Evolutionary conservation across 2,329 filamentous ascomycete species (phyloP).

Genomic region (Colletotrichum higginsianum): DNA sequence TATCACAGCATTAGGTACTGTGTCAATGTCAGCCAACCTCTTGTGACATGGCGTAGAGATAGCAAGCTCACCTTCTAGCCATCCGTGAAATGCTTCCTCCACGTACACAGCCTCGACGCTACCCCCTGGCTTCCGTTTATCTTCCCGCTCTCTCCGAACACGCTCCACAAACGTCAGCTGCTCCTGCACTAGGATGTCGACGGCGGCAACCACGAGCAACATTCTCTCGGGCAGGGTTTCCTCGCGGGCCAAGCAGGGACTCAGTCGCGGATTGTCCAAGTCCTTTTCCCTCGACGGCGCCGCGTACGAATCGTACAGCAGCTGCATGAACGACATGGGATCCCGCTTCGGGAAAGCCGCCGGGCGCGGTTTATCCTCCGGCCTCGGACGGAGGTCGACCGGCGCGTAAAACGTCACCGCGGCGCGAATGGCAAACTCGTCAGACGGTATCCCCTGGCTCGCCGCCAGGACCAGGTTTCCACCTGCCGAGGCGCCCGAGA

Average conservation of each 20-base stretch:
- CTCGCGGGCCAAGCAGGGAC: constrained; percentile 52
- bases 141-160: constrained; percentile 42
- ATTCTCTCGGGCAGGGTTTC: constrained; percentile 55
- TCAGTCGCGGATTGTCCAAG: constrained; percentile 53
- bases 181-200: constrained; percentile 60
- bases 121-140: background rate
- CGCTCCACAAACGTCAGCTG: constrained; percentile 56
- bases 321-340: constrained; percentile 54
- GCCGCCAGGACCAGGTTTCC: constrained; percentile 59
- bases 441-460: constrained; percentile 39
- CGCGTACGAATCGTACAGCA: constrained; percentile 61
- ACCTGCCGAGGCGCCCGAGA: constrained; percentile 61
- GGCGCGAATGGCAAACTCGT: constrained; percentile 51
- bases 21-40: background rate
- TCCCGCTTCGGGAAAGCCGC: constrained; percentile 53
- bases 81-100: constrained; percentile 34
- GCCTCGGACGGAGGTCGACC: constrained; percentile 56
- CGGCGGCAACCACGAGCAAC: constrained; percentile 56
- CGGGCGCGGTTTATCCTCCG: constrained; percentile 57
- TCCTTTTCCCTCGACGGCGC: constrained; percentile 48
- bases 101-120: constrained; percentile 10
- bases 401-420: constrained; percentile 57
- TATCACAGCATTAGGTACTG: background rate
- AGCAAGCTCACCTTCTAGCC: constrained; percentile 30
- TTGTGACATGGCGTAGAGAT: too few relatives aligned